Base-by-base conservation (phyloP, 192 early-diverging fungal genomes). In the Umbelopsis isabellina region DNA sequence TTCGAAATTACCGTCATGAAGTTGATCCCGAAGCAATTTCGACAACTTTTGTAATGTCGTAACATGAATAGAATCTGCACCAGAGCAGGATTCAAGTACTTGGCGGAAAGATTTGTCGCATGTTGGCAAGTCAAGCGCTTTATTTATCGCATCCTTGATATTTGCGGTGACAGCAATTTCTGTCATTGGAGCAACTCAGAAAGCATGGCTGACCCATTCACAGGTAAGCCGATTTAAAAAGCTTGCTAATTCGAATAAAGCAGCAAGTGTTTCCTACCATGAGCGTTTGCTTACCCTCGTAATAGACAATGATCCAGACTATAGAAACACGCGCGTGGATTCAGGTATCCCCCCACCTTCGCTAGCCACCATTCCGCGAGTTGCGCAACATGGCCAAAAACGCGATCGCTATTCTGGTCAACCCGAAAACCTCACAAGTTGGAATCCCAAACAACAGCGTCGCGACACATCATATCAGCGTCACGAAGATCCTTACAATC, bases 281-380 rank as follows among this genome's bases (percentile, higher is more conserved):
- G 0, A 13, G 0, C 55, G 16, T 18, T 12, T 25, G 27, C 55
- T 7, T 25, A 30, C 13, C 25, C 6, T 30, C 6, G 21, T 12
- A 0, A 2, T 37, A 69, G 85, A 85, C 22, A 64, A 65, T 21
- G 82, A 82, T 50, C 82, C 80, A 12, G 84, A 73, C 6, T 87
- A 77, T 61, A 74, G 74, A 13, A 55, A 67, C 18, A 80, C 85
- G 21, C 79, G 68, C 16, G 52, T 86, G 11, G 22, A 75, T 64
- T 81, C 85, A 10, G 71, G 66, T 8, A 79, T 82, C n/a, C 77
- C 75, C 4, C 78, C 77, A 15, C 85, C 85, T 25, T 80, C 85
- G 9, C 23, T 77, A 12, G 45, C 68, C 20, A 81, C 80, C 20
- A 73, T 74, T 41, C 77, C 79, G 23, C 77, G 66, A 13, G 66